These are phyloP conservation scores for Staphylotrichum longicolle DNA, from an alignment of 495 filamentous ascomycete species.

Conservation along the genomic window DNA sequence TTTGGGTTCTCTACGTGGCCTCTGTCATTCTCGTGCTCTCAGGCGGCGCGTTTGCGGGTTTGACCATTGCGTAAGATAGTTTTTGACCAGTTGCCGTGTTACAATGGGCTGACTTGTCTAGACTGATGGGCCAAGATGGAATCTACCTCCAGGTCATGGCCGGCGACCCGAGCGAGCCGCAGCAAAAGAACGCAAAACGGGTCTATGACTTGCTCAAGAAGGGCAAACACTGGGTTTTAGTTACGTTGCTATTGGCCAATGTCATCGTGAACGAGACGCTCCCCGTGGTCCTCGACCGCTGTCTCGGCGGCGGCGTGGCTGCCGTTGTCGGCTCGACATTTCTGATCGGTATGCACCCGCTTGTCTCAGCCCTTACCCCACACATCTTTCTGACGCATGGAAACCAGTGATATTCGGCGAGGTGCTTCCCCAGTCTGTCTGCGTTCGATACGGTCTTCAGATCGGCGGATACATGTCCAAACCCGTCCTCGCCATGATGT, in stretches of 20 bases:
- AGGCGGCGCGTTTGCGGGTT: slow-evolving; percentile 91
- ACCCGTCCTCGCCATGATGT: slow-evolving; percentile 86
- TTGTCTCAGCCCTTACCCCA: neutral
- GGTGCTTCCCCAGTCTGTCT: slow-evolving; percentile 91
- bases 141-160: slow-evolving; percentile 97
- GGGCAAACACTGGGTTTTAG: slow-evolving; percentile 98
- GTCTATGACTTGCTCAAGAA: slow-evolving; percentile 78
- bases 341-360: slow-evolving; percentile 71
- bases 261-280: slow-evolving; percentile 98
- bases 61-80: slow-evolving; percentile 75
- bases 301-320: slow-evolving; percentile 90
- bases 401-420: slow-evolving; percentile 93
- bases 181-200: slow-evolving; percentile 76
- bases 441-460: slow-evolving; percentile 93
- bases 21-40: slow-evolving; percentile 67
- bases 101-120: slow-evolving; percentile 30
- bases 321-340: slow-evolving; percentile 90
- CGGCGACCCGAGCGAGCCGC: slow-evolving; percentile 63
- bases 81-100: neutral
- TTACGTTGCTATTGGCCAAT: slow-evolving; percentile 89
- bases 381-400: slow-evolving; percentile 1
- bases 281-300: slow-evolving; percentile 90
- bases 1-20: slow-evolving; percentile 46
- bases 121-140: slow-evolving; percentile 84
- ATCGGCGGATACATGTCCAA: slow-evolving; percentile 95